Conservation (phyloP, 2,329 filamentous ascomycete genomes). For the Dactylellina drechsleri region DNA sequence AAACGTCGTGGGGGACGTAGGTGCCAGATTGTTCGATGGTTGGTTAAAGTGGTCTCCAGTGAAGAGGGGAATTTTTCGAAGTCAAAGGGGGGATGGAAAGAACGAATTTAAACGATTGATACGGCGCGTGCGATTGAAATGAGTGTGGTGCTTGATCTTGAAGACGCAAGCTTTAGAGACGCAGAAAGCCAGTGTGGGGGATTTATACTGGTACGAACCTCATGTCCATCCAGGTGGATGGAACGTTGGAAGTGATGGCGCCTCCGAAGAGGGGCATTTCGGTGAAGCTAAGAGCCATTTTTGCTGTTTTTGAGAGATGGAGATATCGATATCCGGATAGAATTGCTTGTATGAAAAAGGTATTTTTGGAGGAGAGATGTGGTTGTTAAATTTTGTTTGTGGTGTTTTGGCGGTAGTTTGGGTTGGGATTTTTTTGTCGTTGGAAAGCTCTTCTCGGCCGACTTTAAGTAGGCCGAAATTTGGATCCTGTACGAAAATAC, state of each 20-base stretch:
- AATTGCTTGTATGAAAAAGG: conserved; percentile 1
- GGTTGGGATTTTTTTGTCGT: conserved; percentile 9
- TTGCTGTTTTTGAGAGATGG: conserved; percentile 18
- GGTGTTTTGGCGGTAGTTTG: conserved; percentile 8
- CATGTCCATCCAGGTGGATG: conserved; percentile 48
- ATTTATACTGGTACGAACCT: conserved; percentile 34
- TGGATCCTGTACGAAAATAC: conserved; percentile 37
- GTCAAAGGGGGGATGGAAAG: conserved; percentile 9
- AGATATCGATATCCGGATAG: too few species aligned
- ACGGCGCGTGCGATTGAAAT: conserved; percentile 24
- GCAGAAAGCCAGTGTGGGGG: conserved; percentile 29
- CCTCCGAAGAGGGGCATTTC: conserved; percentile 56
- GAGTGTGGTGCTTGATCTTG: conserved; percentile 45
- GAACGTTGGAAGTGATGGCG: conserved; percentile 54
- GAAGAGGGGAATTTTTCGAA: conserved; percentile 16
- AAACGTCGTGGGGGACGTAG: conserved; percentile 44
- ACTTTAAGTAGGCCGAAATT: conserved; percentile 34
- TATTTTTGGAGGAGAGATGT: conserved; percentile 1
- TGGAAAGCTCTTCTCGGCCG: conserved; percentile 23
- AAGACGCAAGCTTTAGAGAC: conserved; percentile 48
- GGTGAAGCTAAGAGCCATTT: conserved; percentile 16
- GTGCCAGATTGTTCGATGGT: conserved; percentile 33
- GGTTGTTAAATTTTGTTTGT: not conserved
- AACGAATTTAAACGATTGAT: conserved; percentile 19
- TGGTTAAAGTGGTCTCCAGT: conserved; percentile 44